Conservation (phyloP, 805 yeast species). For the Metschnikowia anglica region DNA sequence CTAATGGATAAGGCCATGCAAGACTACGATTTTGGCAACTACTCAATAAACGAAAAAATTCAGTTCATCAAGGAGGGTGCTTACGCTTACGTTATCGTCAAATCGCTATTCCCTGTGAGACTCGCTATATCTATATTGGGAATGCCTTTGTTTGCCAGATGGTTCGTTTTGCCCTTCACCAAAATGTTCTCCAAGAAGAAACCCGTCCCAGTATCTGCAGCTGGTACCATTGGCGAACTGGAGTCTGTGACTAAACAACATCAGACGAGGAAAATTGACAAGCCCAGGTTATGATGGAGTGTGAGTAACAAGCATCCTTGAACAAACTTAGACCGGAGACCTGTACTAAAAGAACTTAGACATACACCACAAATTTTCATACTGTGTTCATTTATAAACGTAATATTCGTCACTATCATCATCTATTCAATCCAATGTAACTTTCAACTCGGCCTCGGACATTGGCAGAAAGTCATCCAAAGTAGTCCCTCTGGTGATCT, state of each 20-base stretch:
- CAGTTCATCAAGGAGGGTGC: conserved; percentile 68
- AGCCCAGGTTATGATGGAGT: conserved; percentile 33
- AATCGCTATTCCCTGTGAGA: conserved; percentile 55
- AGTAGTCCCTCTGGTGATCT: conserved; percentile 23
- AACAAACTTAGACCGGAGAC: background rate
- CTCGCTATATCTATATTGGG: conserved; percentile 48
- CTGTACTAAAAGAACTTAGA: background rate
- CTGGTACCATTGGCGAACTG: conserved; percentile 4
- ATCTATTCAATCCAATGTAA: conserved; percentile 31
- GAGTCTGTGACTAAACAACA: conserved; percentile 11
- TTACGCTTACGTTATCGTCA: conserved; percentile 68
- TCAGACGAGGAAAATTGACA: conserved; percentile 27
- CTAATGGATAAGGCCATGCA: conserved; percentile 55
- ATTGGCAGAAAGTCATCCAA: conserved; percentile 43
- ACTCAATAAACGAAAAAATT: conserved; percentile 51
- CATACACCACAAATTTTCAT: background rate
- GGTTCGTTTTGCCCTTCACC: conserved; percentile 48
- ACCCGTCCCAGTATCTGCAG: background rate
- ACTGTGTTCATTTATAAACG: conserved; percentile 7
- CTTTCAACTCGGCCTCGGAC: conserved; percentile 25
- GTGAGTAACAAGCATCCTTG: background rate
- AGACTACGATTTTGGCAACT: conserved; percentile 30
- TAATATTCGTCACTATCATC: conserved; percentile 10
- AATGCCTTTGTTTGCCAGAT: conserved; percentile 59
- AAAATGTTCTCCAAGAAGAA: conserved; percentile 15